Base-by-base conservation (phyloP, 1,284 basidiomycete genomes). In the Microbotryum scabiosae region DNA sequence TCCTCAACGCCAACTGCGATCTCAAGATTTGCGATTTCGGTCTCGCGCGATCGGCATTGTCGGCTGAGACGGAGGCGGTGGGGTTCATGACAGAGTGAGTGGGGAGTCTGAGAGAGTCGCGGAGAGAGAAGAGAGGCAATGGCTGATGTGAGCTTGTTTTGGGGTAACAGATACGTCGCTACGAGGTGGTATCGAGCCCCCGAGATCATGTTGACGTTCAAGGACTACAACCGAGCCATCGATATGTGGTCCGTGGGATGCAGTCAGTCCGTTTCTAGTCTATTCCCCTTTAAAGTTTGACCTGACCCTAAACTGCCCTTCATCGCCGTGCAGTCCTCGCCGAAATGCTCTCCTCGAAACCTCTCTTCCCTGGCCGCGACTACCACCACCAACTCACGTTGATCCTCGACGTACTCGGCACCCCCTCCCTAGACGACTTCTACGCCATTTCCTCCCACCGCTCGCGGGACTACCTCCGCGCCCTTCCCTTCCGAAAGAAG, bases 1-100 rank as follows among this genome's bases (percentile, higher is more conserved):
- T 96, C n/a, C 80, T 97, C 58, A 96, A 96, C 72, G 90, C 90
- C 65, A 94, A 97, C 75, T 97, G 93, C 72, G 93, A 97, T 73
- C 83, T 97, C 67, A 96, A 96, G 74, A 89, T 92, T 57, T 68
- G 77, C 64, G 60, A 61, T 50, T 70, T 70, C 51, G 71, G 71
- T 5, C 62, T 72, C 5, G 71, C 71, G 1, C 54, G 71, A 9
- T 65, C 62, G 1, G 70, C 68, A 14, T 58, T 67, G 49, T 65
- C 61, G 46, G 67, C 58, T 36, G 67, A 72, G 54, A 62, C 66
- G 8, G 68, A 71, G 45, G 70, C 69, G 12, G 68, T 69, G 23
- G 71, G 71, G 1, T 72, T 72, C 69, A 72, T 72, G 71, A 72
- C 71, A 6, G 71, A 72, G 67, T 67, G 36, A 32, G 66, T 23